Conservation (phyloP, 1,284 basidiomycete genomes). For the Sanghuangporus weigelae region DNA sequence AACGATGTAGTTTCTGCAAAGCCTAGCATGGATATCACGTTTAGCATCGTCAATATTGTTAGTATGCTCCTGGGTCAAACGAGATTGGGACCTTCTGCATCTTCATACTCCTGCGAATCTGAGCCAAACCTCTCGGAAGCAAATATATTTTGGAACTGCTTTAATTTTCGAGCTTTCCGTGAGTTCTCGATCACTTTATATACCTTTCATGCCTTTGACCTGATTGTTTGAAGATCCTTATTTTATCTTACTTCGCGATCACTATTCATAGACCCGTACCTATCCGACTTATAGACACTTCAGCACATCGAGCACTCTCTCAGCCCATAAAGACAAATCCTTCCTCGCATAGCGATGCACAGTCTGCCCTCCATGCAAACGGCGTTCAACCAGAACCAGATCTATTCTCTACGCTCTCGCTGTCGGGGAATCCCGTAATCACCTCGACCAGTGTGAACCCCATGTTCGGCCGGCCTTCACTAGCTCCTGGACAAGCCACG, state of each 20-base stretch:
- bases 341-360: constrained; percentile 23
- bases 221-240: constrained; percentile 38
- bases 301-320: constrained; percentile 29
- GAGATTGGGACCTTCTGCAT: constrained; percentile 36
- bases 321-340: constrained; percentile 34
- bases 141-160: constrained; percentile 40
- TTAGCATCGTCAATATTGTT: constrained; percentile 46
- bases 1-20: constrained; percentile 46
- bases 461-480: constrained; percentile 65
- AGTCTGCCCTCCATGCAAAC: constrained; percentile 6
- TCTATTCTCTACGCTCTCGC: constrained; percentile 51
- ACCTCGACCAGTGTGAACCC: constrained; percentile 32
- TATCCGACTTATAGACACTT: constrained; percentile 60
- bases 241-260: constrained; percentile 46
- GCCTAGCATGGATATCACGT: constrained; percentile 51
- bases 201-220: constrained; percentile 14
- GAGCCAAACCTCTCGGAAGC: constrained; percentile 25
- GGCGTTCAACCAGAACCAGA: constrained; percentile 32
- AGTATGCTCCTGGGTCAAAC: constrained; percentile 35
- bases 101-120: constrained; percentile 25
- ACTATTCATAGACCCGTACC: constrained; percentile 58
- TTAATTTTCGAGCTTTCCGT: constrained; percentile 51
- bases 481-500: constrained; percentile 22
- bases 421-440: constrained; percentile 58
- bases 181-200: constrained; percentile 24